Evolutionary conservation across 2,329 filamentous ascomycete species (phyloP).

Genomic region (Fusarium xylarioides): DNA sequence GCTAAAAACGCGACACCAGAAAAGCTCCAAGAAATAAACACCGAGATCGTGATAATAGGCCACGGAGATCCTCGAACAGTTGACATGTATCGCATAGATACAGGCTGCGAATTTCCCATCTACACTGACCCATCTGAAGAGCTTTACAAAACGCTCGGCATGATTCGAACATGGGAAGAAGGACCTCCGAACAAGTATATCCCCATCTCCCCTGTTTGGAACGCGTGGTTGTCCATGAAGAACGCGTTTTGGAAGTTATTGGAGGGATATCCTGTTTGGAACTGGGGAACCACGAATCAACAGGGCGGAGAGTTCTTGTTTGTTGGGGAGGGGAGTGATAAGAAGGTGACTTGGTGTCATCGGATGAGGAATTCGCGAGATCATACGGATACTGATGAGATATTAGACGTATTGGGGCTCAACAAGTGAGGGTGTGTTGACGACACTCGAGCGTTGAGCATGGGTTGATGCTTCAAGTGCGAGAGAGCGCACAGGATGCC

Average conservation of each 20-base stretch:
- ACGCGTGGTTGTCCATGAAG: background rate
- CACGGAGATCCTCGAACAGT: background rate
- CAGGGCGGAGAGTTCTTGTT: constrained; percentile 31
- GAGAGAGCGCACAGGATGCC: background rate
- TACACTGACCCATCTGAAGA: constrained; percentile 19
- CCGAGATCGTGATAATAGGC: constrained; percentile 17
- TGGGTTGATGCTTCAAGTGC: too few species aligned
- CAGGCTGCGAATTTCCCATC: constrained; percentile 19
- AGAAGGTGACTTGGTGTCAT: constrained; percentile 22
- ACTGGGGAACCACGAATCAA: background rate
- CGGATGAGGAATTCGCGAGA: constrained; percentile 14
- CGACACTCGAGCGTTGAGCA: accelerated
- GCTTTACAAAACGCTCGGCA: constrained; percentile 15
- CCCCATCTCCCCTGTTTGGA: background rate
- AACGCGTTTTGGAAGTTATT: background rate
- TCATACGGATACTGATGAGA: constrained; percentile 20
- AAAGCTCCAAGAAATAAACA: constrained; percentile 9
- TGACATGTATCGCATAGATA: constrained; percentile 20
- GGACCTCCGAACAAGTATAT: constrained; percentile 9
- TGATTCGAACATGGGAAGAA: constrained; percentile 11
- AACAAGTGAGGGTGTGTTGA: background rate
- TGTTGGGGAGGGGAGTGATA: background rate
- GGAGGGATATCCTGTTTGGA: background rate
- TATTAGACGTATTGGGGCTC: constrained; percentile 11
- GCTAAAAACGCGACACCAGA: constrained; percentile 8